Percentiles rank a stretch among this genome's conserved stretches.
These are phyloP conservation scores for Nectriaceae sp. DNA, from an alignment of 2,329 filamentous ascomycete genomes.

Conservation along the genomic window DNA sequence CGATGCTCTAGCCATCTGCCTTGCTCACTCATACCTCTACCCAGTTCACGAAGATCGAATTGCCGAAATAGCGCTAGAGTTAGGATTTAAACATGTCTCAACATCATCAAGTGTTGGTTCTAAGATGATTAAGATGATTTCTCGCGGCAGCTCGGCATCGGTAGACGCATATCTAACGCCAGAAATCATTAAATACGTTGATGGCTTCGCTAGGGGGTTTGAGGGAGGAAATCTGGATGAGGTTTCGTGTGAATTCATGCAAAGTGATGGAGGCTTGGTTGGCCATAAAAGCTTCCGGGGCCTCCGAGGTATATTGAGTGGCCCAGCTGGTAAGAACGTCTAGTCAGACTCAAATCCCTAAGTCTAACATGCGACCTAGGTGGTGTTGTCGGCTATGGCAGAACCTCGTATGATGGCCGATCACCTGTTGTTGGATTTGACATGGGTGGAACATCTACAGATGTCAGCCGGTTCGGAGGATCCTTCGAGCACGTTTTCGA, in stretches of 20 bases:
- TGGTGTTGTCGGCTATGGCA: constrained; percentile 13
- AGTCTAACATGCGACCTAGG: too few relatives aligned
- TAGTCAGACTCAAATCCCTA: too few relatives aligned
- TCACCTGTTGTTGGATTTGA: constrained; percentile 27
- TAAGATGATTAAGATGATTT: constrained; percentile 43
- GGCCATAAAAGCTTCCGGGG: constrained; percentile 25
- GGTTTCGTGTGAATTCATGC: constrained; percentile 19
- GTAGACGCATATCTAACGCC: constrained; percentile 47
- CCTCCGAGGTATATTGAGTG: constrained; percentile 21
- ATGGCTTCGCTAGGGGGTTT: constrained; percentile 25
- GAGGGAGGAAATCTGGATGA: constrained; percentile 15
- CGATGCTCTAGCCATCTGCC: constrained; percentile 53
- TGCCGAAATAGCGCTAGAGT: constrained; percentile 35
- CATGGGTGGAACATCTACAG: constrained; percentile 65
- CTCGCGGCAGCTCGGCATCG: constrained; percentile 42
- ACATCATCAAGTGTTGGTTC: constrained; percentile 35
- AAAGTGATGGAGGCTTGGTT: constrained; percentile 17
- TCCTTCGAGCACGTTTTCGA: constrained; percentile 73
- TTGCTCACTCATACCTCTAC: constrained; percentile 69
- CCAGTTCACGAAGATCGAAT: constrained; percentile 56
- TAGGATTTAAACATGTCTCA: constrained; percentile 41
- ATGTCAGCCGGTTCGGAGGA: constrained; percentile 70
- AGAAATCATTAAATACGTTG: constrained; percentile 37
- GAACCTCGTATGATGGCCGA: constrained; percentile 18
- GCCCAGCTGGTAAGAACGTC: constrained; percentile 22